A percentile compares a stretch with the other conserved stretches of the same genome.
phyloP scores from a whole-genome alignment of 1,284 basidiomycete species.

The Abortiporus biennis region DNA sequence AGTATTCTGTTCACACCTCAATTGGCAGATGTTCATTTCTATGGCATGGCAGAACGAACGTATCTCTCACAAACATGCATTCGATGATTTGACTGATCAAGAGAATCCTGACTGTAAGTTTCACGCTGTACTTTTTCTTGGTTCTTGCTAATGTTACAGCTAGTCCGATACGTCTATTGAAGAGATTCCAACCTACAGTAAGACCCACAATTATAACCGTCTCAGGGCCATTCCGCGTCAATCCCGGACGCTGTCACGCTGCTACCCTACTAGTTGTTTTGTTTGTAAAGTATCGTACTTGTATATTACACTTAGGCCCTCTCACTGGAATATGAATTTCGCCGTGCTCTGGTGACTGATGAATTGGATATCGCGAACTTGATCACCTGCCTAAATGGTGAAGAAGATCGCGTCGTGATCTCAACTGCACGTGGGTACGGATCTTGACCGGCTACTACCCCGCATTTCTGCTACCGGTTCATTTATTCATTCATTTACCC shows the following conservation, averaged over 20 bases:
- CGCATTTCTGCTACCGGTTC: too few relatives aligned
- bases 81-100: slow-evolving; percentile 42
- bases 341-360: too few relatives aligned
- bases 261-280: background rate
- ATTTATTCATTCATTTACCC: too few relatives aligned
- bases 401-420: too few relatives aligned
- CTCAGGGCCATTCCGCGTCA: too few relatives aligned
- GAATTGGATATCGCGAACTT: too few relatives aligned
- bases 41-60: slow-evolving; percentile 24
- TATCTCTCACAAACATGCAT: slow-evolving; percentile 36
- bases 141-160: too few relatives aligned
- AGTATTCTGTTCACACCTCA: slow-evolving; percentile 6
- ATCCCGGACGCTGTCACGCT: background rate
- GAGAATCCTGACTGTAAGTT: slow-evolving; percentile 42
- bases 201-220: too few relatives aligned
- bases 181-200: background rate
- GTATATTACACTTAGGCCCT: background rate
- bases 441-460: too few relatives aligned
- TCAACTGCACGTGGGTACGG: too few relatives aligned
- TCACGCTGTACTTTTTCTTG: background rate
- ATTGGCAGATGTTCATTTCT: background rate
- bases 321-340: too few relatives aligned
- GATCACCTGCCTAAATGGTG: too few relatives aligned
- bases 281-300: background rate
- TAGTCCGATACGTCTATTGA: slow-evolving; percentile 10